Percentiles rank a stretch among this genome's conserved stretches.
These are phyloP conservation scores for Cercophora newfieldiana DNA, from an alignment of 495 filamentous ascomycete species.

Conservation along the genomic window DNA sequence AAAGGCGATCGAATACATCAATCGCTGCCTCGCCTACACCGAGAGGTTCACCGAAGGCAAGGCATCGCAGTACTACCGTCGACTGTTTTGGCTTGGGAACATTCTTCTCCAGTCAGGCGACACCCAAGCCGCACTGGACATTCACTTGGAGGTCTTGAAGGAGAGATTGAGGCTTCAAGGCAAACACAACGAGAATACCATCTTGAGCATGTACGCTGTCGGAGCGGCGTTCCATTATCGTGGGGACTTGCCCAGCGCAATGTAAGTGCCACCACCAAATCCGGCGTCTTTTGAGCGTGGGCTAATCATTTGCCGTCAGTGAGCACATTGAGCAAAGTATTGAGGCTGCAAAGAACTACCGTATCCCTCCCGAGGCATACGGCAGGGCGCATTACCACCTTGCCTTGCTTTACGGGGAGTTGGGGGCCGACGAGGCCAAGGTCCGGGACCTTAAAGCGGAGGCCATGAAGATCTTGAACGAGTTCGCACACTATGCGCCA, in stretches of 20 bases:
- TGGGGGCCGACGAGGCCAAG: background rate
- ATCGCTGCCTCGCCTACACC: constrained; percentile 12
- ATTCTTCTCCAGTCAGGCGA: constrained; percentile 25
- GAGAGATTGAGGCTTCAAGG: constrained; percentile 20
- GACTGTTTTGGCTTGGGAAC: constrained; percentile 27
- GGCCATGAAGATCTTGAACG: background rate
- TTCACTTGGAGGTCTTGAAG: constrained; percentile 23
- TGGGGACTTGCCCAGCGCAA: constrained; percentile 13
- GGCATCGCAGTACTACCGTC: constrained; percentile 19
- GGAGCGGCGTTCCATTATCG: constrained; percentile 22
- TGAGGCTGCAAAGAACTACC: background rate
- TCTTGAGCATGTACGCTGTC: constrained; percentile 35
- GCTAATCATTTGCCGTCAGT: background rate
- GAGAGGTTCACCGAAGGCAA: constrained; percentile 18
- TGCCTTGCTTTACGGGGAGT: constrained; percentile 10
- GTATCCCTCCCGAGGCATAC: constrained; percentile 7
- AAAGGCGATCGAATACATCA: constrained; percentile 20
- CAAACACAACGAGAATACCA: constrained; percentile 20
- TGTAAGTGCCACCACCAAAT: constrained; percentile 7
- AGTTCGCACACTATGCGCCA: background rate
- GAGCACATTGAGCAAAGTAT: constrained; percentile 18
- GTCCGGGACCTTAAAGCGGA: background rate
- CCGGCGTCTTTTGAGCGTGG: background rate
- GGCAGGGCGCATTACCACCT: constrained; percentile 13
- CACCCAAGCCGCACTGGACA: constrained; percentile 18